These are phyloP conservation scores for Microsporum canis DNA, from an alignment of 2,329 filamentous ascomycete genomes.

Conservation along the genomic window DNA sequence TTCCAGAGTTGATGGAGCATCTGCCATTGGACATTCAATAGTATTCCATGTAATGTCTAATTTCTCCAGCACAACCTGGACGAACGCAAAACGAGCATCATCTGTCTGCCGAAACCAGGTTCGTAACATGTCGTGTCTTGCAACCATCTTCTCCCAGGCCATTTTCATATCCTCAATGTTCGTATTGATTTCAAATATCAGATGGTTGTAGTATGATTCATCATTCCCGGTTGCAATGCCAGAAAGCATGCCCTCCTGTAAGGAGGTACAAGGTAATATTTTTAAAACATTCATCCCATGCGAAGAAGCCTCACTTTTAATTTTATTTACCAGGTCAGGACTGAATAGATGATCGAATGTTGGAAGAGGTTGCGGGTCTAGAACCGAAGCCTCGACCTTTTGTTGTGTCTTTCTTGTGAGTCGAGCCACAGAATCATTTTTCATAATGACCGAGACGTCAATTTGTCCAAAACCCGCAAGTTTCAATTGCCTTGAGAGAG, in stretches of 20 bases:
- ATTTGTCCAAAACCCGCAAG: conserved; percentile 38
- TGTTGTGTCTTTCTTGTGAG: conserved; percentile 27
- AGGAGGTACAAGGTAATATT: conserved; percentile 69
- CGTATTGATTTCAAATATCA: conserved; percentile 50
- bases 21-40: conserved; percentile 32
- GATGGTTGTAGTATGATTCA: conserved; percentile 59
- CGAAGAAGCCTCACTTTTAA: conserved; percentile 25
- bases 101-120: conserved; percentile 63
- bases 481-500: conserved; percentile 50
- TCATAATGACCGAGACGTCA: conserved; percentile 59
- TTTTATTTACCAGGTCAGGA: conserved; percentile 20
- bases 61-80: conserved; percentile 55
- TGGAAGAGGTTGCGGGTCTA: background rate
- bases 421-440: conserved; percentile 53
- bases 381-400: background rate
- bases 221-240: conserved; percentile 36
- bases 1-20: conserved; percentile 35
- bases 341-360: conserved; percentile 15
- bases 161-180: conserved; percentile 41
- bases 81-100: conserved; percentile 50
- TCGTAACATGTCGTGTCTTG: conserved; percentile 63
- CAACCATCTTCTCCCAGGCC: conserved; percentile 53
- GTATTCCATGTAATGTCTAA: conserved; percentile 36
- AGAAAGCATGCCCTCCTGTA: conserved; percentile 81
- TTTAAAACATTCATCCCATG: conserved; percentile 35